These are phyloP conservation scores for Fulvia fulva DNA, from an alignment of 2,329 filamentous ascomycete genomes.

Conservation along the genomic window DNA sequence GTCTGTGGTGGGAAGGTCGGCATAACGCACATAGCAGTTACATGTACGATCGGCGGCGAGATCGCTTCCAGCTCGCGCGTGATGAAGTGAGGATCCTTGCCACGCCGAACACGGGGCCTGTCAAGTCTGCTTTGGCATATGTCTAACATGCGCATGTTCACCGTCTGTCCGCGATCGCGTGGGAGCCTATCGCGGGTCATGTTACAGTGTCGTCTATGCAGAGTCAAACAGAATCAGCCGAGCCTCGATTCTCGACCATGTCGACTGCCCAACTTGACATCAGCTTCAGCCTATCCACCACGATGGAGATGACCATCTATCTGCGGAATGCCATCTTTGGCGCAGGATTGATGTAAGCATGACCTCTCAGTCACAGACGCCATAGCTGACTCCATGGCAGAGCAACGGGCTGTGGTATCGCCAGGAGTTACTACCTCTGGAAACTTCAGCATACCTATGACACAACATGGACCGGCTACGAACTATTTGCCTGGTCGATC, in stretches of 20 bases:
- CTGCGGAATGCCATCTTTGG: conserved; percentile 35
- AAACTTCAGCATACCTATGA: conserved; percentile 34
- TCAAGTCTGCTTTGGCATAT: neutral
- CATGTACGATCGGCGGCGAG: too few species aligned
- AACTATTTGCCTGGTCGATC: conserved; percentile 38
- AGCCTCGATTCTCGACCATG: neutral
- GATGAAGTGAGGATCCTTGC: too few species aligned
- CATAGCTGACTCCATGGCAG: neutral
- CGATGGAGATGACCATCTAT: neutral
- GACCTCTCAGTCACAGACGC: too few species aligned
- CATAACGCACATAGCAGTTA: too few species aligned
- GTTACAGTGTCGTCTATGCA: too few species aligned
- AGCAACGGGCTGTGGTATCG: neutral
- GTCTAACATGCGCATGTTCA: neutral
- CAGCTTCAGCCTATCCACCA: neutral
- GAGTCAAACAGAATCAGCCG: neutral
- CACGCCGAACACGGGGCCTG: neutral
- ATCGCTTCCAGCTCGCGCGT: too few species aligned
- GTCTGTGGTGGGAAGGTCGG: too few species aligned
- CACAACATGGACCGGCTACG: conserved; percentile 37
- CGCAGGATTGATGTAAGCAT: neutral
- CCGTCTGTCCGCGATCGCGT: neutral
- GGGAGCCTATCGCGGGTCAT: too few species aligned
- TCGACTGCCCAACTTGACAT: neutral
- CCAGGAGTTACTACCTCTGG: conserved; percentile 30